These are phyloP conservation scores for Brassica napus DNA, from an alignment of 345 rosid species.

Conservation along the genomic window Da-Ae NC_063445.1:35768501-35769000, in stretches of 20 bases:
- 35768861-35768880: background rate
- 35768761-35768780: constrained; percentile 40
- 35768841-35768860: background rate
- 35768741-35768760: constrained; percentile 19
- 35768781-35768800: constrained; percentile 40
- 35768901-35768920: background rate
- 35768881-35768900: background rate
- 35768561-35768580: background rate
- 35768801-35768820: constrained; percentile 35
- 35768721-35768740: constrained; percentile 52
- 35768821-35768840: background rate
- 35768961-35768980: background rate
- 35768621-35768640: constrained; percentile 60
- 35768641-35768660: constrained; percentile 62
- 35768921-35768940: background rate
- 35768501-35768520: background rate
- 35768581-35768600: constrained; percentile 49
- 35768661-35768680: constrained; percentile 50
- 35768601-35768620: constrained; percentile 40
- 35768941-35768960: background rate
- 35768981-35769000: background rate
- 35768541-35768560: background rate
- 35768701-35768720: constrained; percentile 46
- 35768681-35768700: constrained; percentile 51
- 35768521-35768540: background rate